Base-by-base conservation (phyloP, 768 basidiomycete species). In the Hygrophorus pudorinus region DNA sequence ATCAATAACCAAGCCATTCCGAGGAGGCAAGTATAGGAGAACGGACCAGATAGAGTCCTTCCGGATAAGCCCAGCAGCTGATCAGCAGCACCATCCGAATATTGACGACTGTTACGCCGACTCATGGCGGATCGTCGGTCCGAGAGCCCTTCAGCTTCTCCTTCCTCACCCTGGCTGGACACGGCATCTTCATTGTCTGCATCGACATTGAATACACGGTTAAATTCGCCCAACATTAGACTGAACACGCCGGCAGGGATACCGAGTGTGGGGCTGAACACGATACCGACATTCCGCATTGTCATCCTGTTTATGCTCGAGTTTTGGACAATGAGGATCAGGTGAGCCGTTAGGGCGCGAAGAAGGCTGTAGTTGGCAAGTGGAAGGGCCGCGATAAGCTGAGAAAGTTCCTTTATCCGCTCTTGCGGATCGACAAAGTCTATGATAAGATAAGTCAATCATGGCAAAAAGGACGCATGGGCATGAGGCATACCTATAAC, bases 171-270 rank as follows among this genome's bases (percentile, higher is more conserved):
- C 46, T 55, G 58, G 51, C 9, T 24, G 30, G 37, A 43, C 31
- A 42, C 49, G 31, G 49, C 61, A n/a, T 58, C 59, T 24, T 60
- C 65, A 27, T 65, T 71, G 35, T 63, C 67, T 17, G 59, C 62
- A 50, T 75, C 80, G 41, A 90, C 88, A 54, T 90, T 91, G 71
- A 96, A 96, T 16, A 94, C 91, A 12, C 81, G 76, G 53, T 88
- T 89, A 65, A 93, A 97, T 59, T 96, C 89, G 45, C 79, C 82
- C 24, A 98, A 75, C 81, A 98, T 89, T 50, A 96, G 66, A 56
- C 88, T 91, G 64, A 98, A 93, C 34, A 97, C 87, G 5, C 90
- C 90, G 2, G 94, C 94, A n/a, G 94, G 94, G 53, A 99, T 96
- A 35, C 91, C 92, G 10, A 99, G 71, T 0, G 96, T 98, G 2